Percentiles rank a stretch among this genome's conserved stretches.
Evolutionary conservation across 257 asterid species (phyloP).

Genomic region (Anisodus tanguticus): DNA sequence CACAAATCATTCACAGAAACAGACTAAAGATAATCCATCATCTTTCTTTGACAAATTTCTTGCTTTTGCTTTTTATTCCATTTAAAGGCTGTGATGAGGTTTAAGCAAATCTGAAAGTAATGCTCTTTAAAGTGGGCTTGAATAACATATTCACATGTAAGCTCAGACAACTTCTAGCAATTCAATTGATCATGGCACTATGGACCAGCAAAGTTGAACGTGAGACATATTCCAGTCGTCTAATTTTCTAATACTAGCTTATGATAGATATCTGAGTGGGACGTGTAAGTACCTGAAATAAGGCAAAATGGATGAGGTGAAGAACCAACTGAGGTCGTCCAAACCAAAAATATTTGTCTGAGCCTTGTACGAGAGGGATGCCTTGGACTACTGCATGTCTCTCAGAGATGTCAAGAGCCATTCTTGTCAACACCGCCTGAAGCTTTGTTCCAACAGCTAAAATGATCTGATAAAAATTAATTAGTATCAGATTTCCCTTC

Average conservation of each 20-base stretch:
- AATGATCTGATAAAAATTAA: slow-evolving; percentile 32
- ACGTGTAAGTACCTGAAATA: slow-evolving; percentile 37
- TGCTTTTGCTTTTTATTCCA: background rate
- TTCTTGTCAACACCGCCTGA: slow-evolving; percentile 37
- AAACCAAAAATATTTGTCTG: slow-evolving; percentile 43
- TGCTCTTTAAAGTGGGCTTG: background rate
- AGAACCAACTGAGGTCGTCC: slow-evolving; percentile 38
- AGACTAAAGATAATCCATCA: background rate
- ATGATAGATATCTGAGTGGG: background rate
- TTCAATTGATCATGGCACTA: background rate
- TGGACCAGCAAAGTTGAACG: background rate
- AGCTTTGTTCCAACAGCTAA: slow-evolving; percentile 40
- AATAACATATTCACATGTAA: background rate
- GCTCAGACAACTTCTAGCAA: background rate
- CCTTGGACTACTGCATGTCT: slow-evolving; percentile 37
- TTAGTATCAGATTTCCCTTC: background rate
- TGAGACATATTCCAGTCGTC: background rate
- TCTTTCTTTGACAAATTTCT: background rate
- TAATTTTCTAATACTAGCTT: background rate
- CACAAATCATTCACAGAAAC: slow-evolving; percentile 14
- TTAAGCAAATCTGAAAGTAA: background rate
- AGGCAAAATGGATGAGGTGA: slow-evolving; percentile 43
- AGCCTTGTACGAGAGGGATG: slow-evolving; percentile 36
- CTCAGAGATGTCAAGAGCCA: slow-evolving; percentile 45
- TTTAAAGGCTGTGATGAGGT: background rate